Evolutionary conservation across 1,139 yeast genomes (phyloP).

Genomic region (Taphrina flavorubra): DNA sequence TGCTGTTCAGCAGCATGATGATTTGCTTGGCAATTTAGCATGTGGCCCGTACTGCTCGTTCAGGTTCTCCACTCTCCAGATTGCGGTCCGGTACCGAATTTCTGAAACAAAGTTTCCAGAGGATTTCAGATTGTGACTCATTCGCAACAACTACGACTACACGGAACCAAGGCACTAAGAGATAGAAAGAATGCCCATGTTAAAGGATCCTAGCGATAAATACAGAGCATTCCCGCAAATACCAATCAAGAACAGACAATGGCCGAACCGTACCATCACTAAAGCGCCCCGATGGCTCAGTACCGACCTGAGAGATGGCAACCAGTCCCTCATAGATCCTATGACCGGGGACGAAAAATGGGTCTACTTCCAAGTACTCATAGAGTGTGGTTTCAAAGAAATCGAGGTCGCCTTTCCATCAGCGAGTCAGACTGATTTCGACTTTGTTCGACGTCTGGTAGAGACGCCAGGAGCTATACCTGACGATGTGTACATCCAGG

Average conservation of each 20-base stretch:
- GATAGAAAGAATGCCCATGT: constrained; percentile 53
- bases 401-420: constrained; percentile 97
- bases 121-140: neutral
- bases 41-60: constrained; percentile 8
- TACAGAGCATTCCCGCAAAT: constrained; percentile 73
- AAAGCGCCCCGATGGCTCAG: constrained; percentile 96
- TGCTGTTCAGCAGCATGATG: too few relatives aligned
- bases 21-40: neutral
- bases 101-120: neutral
- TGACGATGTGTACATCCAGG: constrained; percentile 89
- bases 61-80: constrained; percentile 2
- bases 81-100: neutral
- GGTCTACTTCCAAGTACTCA: constrained; percentile 79
- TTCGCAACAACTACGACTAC: neutral
- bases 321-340: constrained; percentile 88
- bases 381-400: constrained; percentile 94
- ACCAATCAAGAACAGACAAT: constrained; percentile 73
- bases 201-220: constrained; percentile 76
- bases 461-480: constrained; percentile 72
- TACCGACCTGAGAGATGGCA: constrained; percentile 95
- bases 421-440: constrained; percentile 94
- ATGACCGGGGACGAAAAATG: constrained; percentile 91
- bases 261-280: constrained; percentile 80
- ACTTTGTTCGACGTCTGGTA: constrained; percentile 90
- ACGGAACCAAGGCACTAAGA: neutral